These are phyloP conservation scores for Termitomyces sp. DNA, from an alignment of 768 basidiomycete species.

Conservation along the genomic window DNA sequence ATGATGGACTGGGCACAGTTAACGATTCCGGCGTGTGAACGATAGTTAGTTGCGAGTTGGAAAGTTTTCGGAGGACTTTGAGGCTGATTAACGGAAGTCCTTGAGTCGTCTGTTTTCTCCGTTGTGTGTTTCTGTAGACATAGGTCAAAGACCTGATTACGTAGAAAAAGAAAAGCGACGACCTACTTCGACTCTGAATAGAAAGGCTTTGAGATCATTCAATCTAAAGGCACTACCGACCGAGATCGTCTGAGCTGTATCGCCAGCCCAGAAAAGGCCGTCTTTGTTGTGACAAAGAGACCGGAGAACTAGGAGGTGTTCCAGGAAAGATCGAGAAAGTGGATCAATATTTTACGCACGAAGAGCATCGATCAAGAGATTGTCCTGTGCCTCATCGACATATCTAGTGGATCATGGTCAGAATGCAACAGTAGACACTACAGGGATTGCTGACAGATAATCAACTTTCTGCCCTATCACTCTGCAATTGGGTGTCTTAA, in stretches of 20 bases:
- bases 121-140: slow-evolving; percentile 4
- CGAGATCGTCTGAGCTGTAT: slow-evolving; percentile 76
- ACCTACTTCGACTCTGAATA: slow-evolving; percentile 56
- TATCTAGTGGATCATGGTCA: slow-evolving; percentile 35
- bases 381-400: slow-evolving; percentile 72
- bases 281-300: slow-evolving; percentile 57
- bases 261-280: slow-evolving; percentile 75
- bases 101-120: slow-evolving; percentile 2
- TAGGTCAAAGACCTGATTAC: background rate
- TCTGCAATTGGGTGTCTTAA: slow-evolving; percentile 19
- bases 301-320: slow-evolving; percentile 46
- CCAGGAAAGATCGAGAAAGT: background rate
- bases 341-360: slow-evolving; percentile 27
- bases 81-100: background rate
- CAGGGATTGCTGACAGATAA: slow-evolving; percentile 37
- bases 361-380: slow-evolving; percentile 58
- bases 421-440: background rate
- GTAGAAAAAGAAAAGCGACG: background rate
- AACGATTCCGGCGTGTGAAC: slow-evolving; percentile 73
- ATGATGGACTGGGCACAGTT: slow-evolving; percentile 63
- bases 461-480: slow-evolving; percentile 43
- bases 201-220: slow-evolving; percentile 62
- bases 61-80: slow-evolving; percentile 31
- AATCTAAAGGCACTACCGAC: slow-evolving; percentile 70
- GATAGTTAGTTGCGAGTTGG: slow-evolving; percentile 59